Evolutionary conservation across 1,284 basidiomycete genomes (phyloP), one percentile per base, ranked within the genome.

Genomic region (Ustilago xerochloae): DNA sequence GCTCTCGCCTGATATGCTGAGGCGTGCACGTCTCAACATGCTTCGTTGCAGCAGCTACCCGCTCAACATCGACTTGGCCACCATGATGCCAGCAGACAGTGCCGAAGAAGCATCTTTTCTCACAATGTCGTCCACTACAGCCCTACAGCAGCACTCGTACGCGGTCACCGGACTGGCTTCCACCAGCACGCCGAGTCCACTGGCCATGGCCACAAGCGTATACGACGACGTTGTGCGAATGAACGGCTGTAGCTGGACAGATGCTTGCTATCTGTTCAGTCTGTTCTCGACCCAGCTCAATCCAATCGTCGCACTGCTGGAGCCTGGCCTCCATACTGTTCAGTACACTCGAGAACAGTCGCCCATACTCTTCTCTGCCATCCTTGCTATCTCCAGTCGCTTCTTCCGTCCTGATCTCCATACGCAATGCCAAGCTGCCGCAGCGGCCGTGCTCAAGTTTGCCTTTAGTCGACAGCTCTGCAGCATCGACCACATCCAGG

Each of bases 301-400:
- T 22, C 73, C 76, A 6, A 63, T 76, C 28, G 59, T 58, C 8
- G 82, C 84, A 5, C 62, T 85, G 33, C 75, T 85, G 45, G 85
- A 85, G 50, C 81, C 84, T 1, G 71, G 77, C 3, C 64, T 85
- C 0, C 84, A 85, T 62, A 84, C 84, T 0, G 78, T 80, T 0
- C 69, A 73, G 15, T 93, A 92, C 80, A 89, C 93, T 71, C 91
- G 92, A 74, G 87, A 87, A 22, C 89, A 88, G 67, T 92, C 89
- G 56, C 90, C 91, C 0, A 90, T 93, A 80, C 87, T 94, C 55
- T 93, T 93, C 84, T 91, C 92, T 8, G 89, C 90, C 28, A 87
- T 94, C 54, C 87, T 93, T 79, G 91, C 91, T 88, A 90, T 90
- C n/a, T 90, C 90, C 22, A 91, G 90, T 87, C 93, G 93, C 84